Evolutionary conservation across 176 grass and related monocot genomes (phyloP).

Genomic region (Calamus simplicifolius): DNA sequence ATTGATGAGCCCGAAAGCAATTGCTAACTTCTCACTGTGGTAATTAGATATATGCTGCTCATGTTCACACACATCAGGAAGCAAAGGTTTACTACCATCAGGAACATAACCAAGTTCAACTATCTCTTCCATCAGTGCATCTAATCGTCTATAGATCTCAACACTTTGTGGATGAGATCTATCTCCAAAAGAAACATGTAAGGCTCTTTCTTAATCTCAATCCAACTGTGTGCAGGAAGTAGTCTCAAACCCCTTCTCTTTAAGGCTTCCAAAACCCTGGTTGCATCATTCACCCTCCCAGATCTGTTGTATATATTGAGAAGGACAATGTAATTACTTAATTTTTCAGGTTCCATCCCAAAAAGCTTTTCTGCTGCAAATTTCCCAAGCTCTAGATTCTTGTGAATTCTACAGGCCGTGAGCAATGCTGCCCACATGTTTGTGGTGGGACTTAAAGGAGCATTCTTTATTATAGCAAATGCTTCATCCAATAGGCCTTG

Average conservation of each 20-base stretch:
- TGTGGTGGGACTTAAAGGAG: slow-evolving; percentile 31
- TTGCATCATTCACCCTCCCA: slow-evolving; percentile 41
- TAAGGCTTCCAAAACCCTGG: slow-evolving; percentile 27
- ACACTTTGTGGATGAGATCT: too few species aligned
- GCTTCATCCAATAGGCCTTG: slow-evolving; percentile 49
- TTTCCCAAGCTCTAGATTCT: slow-evolving; percentile 24
- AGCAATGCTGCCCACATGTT: slow-evolving; percentile 53
- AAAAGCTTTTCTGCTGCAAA: slow-evolving; percentile 39
- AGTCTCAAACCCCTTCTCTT: slow-evolving; percentile 26
- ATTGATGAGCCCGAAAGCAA: too few species aligned
- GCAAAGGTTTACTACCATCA: too few species aligned
- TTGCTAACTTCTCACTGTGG: too few species aligned
- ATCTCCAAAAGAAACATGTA: slow-evolving; percentile 19
- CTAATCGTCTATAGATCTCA: too few species aligned
- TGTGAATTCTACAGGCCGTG: slow-evolving; percentile 35
- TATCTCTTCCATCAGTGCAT: too few species aligned
- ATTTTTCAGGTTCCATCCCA: slow-evolving; percentile 42
- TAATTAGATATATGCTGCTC: too few species aligned
- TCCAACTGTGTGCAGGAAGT: slow-evolving; percentile 46
- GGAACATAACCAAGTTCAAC: too few species aligned
- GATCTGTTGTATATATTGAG: slow-evolving; percentile 42
- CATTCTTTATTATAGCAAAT: slow-evolving; percentile 30
- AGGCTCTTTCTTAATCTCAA: slow-evolving; percentile 41
- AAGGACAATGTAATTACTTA: slow-evolving; percentile 42
- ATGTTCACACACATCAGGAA: too few species aligned